A percentile compares a stretch with the other conserved stretches of the same genome.
Conservation (phyloP, 2,329 filamentous ascomycete genomes). For the Trichophaea hybrida region DNA sequence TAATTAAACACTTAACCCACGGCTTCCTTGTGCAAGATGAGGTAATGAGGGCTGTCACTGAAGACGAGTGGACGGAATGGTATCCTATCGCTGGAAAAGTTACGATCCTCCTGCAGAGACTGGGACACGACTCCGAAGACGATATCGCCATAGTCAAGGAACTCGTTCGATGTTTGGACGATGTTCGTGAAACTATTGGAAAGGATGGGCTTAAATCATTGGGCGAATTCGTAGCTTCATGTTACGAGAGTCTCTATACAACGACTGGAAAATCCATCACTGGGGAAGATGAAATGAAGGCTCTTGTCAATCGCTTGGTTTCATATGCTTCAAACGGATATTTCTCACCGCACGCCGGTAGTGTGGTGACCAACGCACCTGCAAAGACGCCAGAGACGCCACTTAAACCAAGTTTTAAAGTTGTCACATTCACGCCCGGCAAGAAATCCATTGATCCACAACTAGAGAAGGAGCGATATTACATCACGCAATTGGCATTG, state of each 20-base stretch:
- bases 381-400: slow-evolving; percentile 3
- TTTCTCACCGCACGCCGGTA: background rate
- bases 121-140: background rate
- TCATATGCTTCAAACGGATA: background rate
- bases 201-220: slow-evolving; percentile 13
- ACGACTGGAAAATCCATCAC: background rate
- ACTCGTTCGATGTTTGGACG: slow-evolving; percentile 9
- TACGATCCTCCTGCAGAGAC: slow-evolving; percentile 9
- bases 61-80: slow-evolving; percentile 13
- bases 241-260: slow-evolving; percentile 11
- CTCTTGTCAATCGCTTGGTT: slow-evolving; percentile 9
- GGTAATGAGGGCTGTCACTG: slow-evolving; percentile 1
- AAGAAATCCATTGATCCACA: slow-evolving; percentile 6
- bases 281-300: slow-evolving; percentile 6
- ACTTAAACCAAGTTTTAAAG: background rate
- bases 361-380: background rate
- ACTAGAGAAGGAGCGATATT: slow-evolving; percentile 10
- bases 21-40: slow-evolving; percentile 13
- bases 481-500: slow-evolving; percentile 14
- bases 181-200: background rate
- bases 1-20: slow-evolving; percentile 7
- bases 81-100: slow-evolving; percentile 17
- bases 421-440: slow-evolving; percentile 18
- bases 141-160: slow-evolving; percentile 9
- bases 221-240: slow-evolving; percentile 12